Evolutionary conservation across 371 early-diverging fungal genomes (phyloP).

Genomic region (Synchytrium microbalum): DNA sequence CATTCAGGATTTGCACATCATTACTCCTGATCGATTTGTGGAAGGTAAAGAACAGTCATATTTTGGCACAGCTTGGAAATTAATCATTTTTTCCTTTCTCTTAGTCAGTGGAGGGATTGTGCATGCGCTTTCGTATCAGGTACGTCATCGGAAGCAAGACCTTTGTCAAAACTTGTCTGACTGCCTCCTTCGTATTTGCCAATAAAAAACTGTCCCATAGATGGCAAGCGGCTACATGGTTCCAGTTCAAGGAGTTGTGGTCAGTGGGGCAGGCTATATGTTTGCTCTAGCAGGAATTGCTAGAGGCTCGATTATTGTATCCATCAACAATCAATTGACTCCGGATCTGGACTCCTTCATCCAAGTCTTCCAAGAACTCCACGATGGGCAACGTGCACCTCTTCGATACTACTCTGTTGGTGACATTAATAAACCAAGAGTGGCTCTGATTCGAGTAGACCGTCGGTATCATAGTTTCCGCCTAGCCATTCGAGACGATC

Average conservation of each 20-base stretch:
- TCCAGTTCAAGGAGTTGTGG: slow-evolving; percentile 23
- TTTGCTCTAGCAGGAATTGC: background rate
- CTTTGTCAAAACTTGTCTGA: no score
- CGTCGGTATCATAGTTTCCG: slow-evolving; percentile 76
- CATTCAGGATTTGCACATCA: slow-evolving; percentile 67
- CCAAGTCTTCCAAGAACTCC: slow-evolving; percentile 61
- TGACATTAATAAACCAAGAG: slow-evolving; percentile 56
- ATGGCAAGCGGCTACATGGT: slow-evolving; percentile 60
- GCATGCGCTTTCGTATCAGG: slow-evolving; percentile 44
- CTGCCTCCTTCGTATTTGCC: no score
- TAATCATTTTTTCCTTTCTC: no score
- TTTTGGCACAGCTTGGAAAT: no score
- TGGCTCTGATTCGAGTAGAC: slow-evolving; percentile 68
- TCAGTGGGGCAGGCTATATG: no score
- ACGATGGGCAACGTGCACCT: slow-evolving; percentile 67
- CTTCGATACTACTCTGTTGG: slow-evolving; percentile 63
- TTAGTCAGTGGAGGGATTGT: slow-evolving; percentile 31
- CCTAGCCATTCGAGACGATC: slow-evolving; percentile 65
- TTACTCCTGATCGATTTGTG: slow-evolving; percentile 31
- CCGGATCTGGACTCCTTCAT: slow-evolving; percentile 50
- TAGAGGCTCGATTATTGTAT: slow-evolving; percentile 34
- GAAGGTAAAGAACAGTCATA: slow-evolving; percentile 21
- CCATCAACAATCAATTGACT: slow-evolving; percentile 44
- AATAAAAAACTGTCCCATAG: no score
- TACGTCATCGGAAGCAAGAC: no score